A percentile compares a stretch with the other conserved stretches of the same genome.
Conservation (phyloP, 208 protist species). For the Naegleria lovaniensis region DNA sequence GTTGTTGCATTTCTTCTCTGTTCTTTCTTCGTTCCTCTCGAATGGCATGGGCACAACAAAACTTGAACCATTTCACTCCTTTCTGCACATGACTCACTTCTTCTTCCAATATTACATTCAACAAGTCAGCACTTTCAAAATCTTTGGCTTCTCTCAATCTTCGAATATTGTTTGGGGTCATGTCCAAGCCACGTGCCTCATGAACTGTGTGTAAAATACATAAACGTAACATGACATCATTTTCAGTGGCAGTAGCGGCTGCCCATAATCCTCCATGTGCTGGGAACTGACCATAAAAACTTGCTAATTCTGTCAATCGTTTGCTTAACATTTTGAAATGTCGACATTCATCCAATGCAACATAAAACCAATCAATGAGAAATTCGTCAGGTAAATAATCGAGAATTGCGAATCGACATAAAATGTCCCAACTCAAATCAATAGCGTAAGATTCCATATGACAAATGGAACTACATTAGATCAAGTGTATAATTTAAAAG, state of each 20-base stretch:
- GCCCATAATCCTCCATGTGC: slow-evolving; percentile 48
- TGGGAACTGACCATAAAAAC: slow-evolving; percentile 36
- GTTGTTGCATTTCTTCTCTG: slow-evolving; percentile 9
- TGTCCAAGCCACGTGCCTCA: slow-evolving; percentile 48
- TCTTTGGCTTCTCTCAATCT: slow-evolving; percentile 21
- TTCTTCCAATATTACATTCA: slow-evolving; percentile 41
- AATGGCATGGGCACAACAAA: background rate
- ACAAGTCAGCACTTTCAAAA: slow-evolving; percentile 10
- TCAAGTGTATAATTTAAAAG: too few relatives aligned
- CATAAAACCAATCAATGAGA: slow-evolving; percentile 38
- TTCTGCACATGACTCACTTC: slow-evolving; percentile 46
- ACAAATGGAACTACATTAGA: slow-evolving; percentile 39
- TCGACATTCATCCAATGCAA: slow-evolving; percentile 42
- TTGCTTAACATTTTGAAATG: slow-evolving; percentile 41
- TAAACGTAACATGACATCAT: slow-evolving; percentile 39
- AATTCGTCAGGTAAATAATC: slow-evolving; percentile 43
- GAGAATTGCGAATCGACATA: slow-evolving; percentile 34
- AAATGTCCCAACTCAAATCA: slow-evolving; percentile 47
- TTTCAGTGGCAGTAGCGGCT: slow-evolving; percentile 32
- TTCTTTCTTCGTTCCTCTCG: background rate
- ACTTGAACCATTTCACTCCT: slow-evolving; percentile 41
- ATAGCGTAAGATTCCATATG: slow-evolving; percentile 49
- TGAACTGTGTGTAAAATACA: slow-evolving; percentile 50
- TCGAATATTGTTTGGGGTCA: slow-evolving; percentile 35
- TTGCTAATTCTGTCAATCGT: slow-evolving; percentile 40